Conservation (phyloP, 768 basidiomycete species). For the Cystofilobasidium bisporidii region DNA sequence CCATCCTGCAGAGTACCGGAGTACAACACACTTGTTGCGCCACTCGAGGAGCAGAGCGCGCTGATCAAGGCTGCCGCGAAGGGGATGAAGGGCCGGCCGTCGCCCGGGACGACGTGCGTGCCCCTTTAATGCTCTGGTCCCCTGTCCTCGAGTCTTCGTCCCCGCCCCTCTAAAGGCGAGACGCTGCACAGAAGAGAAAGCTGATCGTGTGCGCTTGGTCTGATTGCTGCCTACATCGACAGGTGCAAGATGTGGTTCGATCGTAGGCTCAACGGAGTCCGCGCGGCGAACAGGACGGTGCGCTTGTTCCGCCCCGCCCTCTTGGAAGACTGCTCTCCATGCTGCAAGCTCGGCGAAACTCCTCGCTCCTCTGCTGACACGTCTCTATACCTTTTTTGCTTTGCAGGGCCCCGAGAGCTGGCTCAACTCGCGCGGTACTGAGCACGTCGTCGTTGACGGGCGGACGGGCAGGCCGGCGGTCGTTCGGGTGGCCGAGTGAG, state of each 20-base stretch:
- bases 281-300: conserved; percentile 16
- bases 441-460: conserved; percentile 22
- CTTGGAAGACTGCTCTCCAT: no score
- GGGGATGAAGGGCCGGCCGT: conserved; percentile 1
- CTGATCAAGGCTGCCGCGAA: background rate
- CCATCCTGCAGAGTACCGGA: no score
- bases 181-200: background rate
- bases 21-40: background rate
- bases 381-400: background rate
- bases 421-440: conserved; percentile 22
- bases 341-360: no score
- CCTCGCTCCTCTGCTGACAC: background rate
- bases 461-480: no score
- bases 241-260: conserved; percentile 21
- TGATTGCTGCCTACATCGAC: background rate
- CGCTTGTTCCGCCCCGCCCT: background rate
- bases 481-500: no score
- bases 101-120: conserved; percentile 19
- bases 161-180: no score
- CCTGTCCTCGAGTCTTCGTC: background rate
- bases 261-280: conserved; percentile 16
- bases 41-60: conserved; percentile 1
- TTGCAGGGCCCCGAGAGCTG: conserved; percentile 21
- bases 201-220: background rate
- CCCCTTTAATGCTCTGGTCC: background rate